Evolutionary conservation across 495 filamentous ascomycete genomes (phyloP), one percentile per base, ranked within the genome.

Genomic region (Annulohypoxylon nitens): DNA sequence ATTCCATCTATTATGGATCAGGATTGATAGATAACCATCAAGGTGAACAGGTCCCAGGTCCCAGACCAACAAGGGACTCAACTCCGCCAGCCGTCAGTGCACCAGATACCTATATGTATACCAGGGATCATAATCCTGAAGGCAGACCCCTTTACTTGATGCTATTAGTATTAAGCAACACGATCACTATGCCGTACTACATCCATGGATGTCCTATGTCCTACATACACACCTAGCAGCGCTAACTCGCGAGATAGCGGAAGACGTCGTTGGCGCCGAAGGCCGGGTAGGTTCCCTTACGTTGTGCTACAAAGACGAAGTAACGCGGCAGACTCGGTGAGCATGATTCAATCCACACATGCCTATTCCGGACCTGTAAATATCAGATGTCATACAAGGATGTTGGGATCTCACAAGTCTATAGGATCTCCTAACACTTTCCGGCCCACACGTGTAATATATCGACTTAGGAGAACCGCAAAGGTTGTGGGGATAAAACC

Each of bases 1-100:
- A 30, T 30, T 1, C 30, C 5, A 30, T 6, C 30, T 30, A 6
- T 30, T 2, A 45, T 9, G 14, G 16, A 55, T 7, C 12, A 26
- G 30, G 30, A 1, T 12, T 20, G 4, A 14, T 39, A 48, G 11
- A 41, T 12, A 26, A 37, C 66, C 57, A 61, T 69, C 66, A 69
- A 55, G 66, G 66, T 69, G 12, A 23, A 26, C 10, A 33, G 9
- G 16, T 9, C 51, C 30, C 16, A 55, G 4, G 36, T 39, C 8
- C 7, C 4, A 16, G 34, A 58, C 57, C 66, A 69, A 55, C 57
- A 61, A 69, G 58, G 66, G 66, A 69, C 66, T 26, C 25, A 10
- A 43, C 10, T 18, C 62, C 37, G 18, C 62, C 20, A 47, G 23
- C 11, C 12, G 39, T n/a, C 12, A 43, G 39, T 43, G 14, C 11